phyloP scores from a whole-genome alignment of 106 monocot genomes.

The Vanilla planifolia region DNA sequence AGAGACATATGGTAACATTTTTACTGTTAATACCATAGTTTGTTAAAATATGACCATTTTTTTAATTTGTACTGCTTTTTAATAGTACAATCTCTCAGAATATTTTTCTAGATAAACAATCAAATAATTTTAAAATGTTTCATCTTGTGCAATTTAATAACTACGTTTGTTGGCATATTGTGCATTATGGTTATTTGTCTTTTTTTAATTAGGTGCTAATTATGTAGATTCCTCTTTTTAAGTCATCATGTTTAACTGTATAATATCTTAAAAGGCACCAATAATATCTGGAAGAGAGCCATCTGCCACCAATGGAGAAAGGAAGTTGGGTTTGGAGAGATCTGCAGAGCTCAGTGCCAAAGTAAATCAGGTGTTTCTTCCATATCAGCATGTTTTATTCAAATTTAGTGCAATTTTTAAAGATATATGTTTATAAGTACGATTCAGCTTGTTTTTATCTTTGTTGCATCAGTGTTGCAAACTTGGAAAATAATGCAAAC shows the following conservation, averaged over 20 bases:
- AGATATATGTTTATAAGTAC: no score
- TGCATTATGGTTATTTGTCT: no score
- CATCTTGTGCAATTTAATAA: background rate
- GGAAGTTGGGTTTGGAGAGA: constrained; percentile 74
- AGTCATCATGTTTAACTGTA: constrained; percentile 3
- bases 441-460: background rate
- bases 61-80: background rate
- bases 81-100: background rate
- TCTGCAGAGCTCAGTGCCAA: constrained; percentile 88
- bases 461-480: background rate
- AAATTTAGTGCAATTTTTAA: constrained; percentile 2
- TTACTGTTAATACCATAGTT: background rate
- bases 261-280: constrained; percentile 44
- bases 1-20: background rate
- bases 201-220: background rate
- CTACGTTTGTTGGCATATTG: no score
- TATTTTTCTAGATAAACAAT: background rate
- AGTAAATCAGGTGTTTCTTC: constrained; percentile 84
- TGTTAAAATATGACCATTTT: background rate
- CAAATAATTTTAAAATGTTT: background rate
- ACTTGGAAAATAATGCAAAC: background rate
- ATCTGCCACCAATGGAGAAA: constrained; percentile 60
- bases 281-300: constrained; percentile 95
- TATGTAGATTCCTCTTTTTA: background rate
- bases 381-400: background rate